phyloP scores from a whole-genome alignment of 2,329 filamentous ascomycete genomes.

The Metarhizium robertsii region DNA sequence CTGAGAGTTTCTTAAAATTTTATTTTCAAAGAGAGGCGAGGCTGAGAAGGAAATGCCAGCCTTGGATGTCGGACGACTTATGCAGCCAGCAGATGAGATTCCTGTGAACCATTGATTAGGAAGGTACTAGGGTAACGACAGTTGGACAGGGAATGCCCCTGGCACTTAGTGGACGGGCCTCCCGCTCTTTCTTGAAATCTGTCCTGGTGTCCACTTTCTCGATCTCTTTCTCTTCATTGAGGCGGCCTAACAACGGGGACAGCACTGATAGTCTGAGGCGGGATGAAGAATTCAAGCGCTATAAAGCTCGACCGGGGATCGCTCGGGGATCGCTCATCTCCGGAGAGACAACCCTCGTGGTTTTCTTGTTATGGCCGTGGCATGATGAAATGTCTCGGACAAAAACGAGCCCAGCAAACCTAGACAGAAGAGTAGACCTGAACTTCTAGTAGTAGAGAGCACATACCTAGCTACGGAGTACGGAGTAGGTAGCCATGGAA shows the following conservation, averaged over 20 bases:
- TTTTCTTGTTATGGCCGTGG: constrained; percentile 1
- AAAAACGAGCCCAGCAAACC: constrained; percentile 3
- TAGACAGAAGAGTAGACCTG: neutral
- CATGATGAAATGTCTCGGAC: constrained; percentile 11
- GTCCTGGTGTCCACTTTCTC: neutral
- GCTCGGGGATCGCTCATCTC: constrained; percentile 2
- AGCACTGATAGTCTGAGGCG: neutral
- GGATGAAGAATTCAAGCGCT: neutral
- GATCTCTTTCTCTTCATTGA: neutral
- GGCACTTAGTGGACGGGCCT: neutral
- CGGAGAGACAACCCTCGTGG: constrained; percentile 4
- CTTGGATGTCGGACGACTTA: neutral
- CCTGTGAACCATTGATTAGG: neutral
- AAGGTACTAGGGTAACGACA: neutral
- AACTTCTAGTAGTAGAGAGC: too few relatives aligned
- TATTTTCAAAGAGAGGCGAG: neutral
- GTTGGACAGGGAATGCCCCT: constrained; percentile 3
- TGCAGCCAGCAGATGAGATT: neutral
- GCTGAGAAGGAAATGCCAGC: neutral
- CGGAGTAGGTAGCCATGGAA: neutral
- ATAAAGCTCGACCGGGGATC: neutral
- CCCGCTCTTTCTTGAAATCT: neutral
- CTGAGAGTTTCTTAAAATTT: too few relatives aligned
- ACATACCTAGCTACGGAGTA: too few relatives aligned
- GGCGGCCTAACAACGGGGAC: neutral